phyloP scores from a whole-genome alignment of 352 stramenopile genomes.

The Phytophthora ohioensis region DNA sequence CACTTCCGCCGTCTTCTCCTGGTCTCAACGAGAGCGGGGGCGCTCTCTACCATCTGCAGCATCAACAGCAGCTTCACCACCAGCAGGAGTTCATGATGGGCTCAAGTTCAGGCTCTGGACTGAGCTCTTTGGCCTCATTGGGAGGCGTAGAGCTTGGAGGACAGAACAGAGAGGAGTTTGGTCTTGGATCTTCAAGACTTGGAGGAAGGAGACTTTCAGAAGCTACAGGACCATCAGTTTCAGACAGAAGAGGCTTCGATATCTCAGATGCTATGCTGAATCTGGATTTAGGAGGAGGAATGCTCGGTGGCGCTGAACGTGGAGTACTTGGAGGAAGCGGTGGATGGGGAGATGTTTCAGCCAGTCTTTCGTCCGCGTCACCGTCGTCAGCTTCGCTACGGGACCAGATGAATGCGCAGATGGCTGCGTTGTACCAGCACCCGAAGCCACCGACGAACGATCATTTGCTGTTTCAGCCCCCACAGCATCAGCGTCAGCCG shows the following conservation, averaged over 20 bases:
- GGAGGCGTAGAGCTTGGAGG: conserved; percentile 31
- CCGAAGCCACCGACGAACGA: conserved; percentile 23
- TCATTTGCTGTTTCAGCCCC: conserved; percentile 33
- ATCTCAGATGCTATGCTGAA: conserved; percentile 58
- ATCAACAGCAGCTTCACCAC: conserved; percentile 55
- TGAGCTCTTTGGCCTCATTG: conserved; percentile 30
- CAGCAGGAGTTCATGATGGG: conserved; percentile 34
- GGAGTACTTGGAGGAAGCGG: conserved; percentile 10
- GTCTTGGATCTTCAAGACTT: conserved; percentile 20
- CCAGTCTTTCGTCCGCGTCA: conserved; percentile 32
- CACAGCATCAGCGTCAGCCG: conserved; percentile 39
- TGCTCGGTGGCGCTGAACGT: conserved; percentile 17
- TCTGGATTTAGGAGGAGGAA: conserved; percentile 39
- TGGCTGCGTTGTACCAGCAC: conserved; percentile 75
- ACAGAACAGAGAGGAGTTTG: conserved; percentile 25
- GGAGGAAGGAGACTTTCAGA: conserved; percentile 16
- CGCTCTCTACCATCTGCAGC: conserved; percentile 53
- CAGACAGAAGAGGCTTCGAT: conserved; percentile 37
- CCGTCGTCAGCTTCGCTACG: conserved; percentile 46
- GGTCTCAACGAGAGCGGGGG: conserved; percentile 20
- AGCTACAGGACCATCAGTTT: conserved; percentile 7
- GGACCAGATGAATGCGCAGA: conserved; percentile 85
- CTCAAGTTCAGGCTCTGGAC: conserved; percentile 3
- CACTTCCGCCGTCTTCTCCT: conserved; percentile 30
- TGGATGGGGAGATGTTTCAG: conserved; percentile 23